A percentile compares a stretch with the other conserved stretches of the same genome.
phyloP scores from a whole-genome alignment of 2,329 filamentous ascomycete genomes.

The Pseudocercospora vitis region DNA sequence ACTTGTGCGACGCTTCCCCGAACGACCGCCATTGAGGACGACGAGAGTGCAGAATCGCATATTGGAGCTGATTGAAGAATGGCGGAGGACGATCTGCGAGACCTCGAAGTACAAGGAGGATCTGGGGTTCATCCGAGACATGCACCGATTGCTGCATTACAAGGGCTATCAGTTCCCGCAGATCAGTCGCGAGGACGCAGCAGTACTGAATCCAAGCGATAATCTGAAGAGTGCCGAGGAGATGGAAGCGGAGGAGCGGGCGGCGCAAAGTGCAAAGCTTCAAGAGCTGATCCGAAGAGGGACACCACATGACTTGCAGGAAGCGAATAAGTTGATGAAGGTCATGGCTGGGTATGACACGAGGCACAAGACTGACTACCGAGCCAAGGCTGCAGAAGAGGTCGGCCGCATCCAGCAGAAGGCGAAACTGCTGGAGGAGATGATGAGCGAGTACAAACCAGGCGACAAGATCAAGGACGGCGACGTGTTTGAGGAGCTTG shows the following conservation, averaged over 20 bases:
- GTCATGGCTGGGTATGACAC: conserved; percentile 98
- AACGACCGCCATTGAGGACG: conserved; percentile 81
- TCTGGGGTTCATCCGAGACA: conserved; percentile 91
- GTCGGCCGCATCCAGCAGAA: conserved; percentile 95
- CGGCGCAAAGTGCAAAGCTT: conserved; percentile 95
- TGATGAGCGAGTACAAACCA: conserved; percentile 77
- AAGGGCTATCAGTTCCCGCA: conserved; percentile 97
- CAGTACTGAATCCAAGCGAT: conserved; percentile 94
- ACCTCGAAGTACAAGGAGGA: conserved; percentile 98
- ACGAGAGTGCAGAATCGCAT: conserved; percentile 89
- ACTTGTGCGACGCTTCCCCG: conserved; percentile 91
- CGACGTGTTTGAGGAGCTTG: conserved; percentile 78
- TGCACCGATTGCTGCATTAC: conserved; percentile 93
- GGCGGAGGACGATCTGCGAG: conserved; percentile 96
- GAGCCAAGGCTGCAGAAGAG: conserved; percentile 94
- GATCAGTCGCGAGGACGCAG: conserved; percentile 87
- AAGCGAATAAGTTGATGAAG: conserved; percentile 98
- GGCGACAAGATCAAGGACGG: conserved; percentile 75
- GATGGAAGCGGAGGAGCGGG: conserved; percentile 95
- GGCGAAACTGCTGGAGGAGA: conserved; percentile 86
- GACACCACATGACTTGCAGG: conserved; percentile 87
- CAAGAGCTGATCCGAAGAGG: conserved; percentile 94
- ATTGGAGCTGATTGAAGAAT: conserved; percentile 95
- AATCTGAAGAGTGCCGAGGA: conserved; percentile 95
- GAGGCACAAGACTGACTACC: conserved; percentile 92